Conservation (phyloP, 2,329 filamentous ascomycete genomes). For the Botrytis porri region DNA sequence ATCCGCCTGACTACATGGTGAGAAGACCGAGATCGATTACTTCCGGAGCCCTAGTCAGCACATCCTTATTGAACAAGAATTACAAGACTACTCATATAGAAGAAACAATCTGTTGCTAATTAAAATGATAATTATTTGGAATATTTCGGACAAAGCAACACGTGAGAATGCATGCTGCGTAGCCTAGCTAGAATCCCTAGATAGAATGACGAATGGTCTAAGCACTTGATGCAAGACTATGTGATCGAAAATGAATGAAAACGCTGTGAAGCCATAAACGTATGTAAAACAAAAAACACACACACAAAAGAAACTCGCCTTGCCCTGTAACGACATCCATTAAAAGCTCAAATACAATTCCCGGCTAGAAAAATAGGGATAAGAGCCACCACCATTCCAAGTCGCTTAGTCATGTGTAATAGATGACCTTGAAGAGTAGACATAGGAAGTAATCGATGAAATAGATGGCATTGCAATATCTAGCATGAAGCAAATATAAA, state of each 20-base stretch:
- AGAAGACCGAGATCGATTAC: neutral
- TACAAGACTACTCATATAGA: neutral
- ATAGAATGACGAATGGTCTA: neutral
- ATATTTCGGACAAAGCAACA: neutral
- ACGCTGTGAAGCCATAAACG: neutral
- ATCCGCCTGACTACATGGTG: no score
- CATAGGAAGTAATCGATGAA: neutral
- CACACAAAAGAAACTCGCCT: neutral
- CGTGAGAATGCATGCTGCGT: neutral
- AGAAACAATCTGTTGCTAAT: no score
- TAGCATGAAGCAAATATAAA: slow-evolving; percentile 9
- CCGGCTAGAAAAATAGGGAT: neutral
- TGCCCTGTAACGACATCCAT: neutral
- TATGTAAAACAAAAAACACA: neutral
- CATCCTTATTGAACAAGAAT: neutral
- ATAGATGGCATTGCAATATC: slow-evolving; percentile 5
- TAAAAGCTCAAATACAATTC: neutral
- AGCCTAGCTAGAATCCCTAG: neutral
- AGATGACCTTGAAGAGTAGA: neutral
- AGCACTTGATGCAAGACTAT: neutral
- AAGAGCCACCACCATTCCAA: neutral
- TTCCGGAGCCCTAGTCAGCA: neutral
- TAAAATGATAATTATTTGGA: neutral
- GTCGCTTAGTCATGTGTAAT: neutral
- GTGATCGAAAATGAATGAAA: neutral